Evolutionary conservation across 257 asterid genomes (phyloP).

Genomic region (Galeopsis tetrahit): DNA sequence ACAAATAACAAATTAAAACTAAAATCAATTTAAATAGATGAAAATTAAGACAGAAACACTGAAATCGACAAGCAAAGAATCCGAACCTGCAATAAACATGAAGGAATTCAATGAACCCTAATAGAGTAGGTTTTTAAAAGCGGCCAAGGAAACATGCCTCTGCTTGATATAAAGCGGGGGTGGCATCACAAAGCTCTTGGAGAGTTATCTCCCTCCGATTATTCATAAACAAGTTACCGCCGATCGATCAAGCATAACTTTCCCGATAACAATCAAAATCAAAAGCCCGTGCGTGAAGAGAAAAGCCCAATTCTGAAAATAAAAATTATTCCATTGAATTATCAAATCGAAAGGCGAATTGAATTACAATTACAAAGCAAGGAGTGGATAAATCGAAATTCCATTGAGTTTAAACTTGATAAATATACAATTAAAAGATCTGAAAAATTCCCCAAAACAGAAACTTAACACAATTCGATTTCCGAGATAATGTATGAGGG

Average conservation of each 20-base stretch:
- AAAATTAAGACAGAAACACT: conserved; percentile 1
- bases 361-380: conserved; percentile 36
- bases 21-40: conserved; percentile 13
- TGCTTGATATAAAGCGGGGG: conserved; percentile 51
- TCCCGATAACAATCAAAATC: conserved; percentile 28
- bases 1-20: conserved; percentile 12
- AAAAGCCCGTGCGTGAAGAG: conserved; percentile 13
- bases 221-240: conserved; percentile 53
- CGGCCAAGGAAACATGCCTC: conserved; percentile 50
- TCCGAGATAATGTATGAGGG: conserved; percentile 23
- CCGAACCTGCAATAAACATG: conserved; percentile 3
- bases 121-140: conserved; percentile 23
- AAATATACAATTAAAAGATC: conserved; percentile 35
- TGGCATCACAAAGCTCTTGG: conserved; percentile 57
- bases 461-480: conserved; percentile 21
- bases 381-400: conserved; percentile 39
- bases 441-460: conserved; percentile 22
- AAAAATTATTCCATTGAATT: conserved; percentile 35
- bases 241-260: conserved; percentile 54
- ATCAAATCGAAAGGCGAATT: conserved; percentile 30
- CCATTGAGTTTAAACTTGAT: conserved; percentile 17
- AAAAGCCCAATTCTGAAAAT: conserved; percentile 32
- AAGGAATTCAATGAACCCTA: conserved; percentile 47
- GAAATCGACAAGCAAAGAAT: conserved; percentile 15
- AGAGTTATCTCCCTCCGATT: conserved; percentile 57